Evolutionary conservation across 2,329 filamentous ascomycete species (phyloP).

Genomic region (Pseudophaeomoniella oleicola): DNA sequence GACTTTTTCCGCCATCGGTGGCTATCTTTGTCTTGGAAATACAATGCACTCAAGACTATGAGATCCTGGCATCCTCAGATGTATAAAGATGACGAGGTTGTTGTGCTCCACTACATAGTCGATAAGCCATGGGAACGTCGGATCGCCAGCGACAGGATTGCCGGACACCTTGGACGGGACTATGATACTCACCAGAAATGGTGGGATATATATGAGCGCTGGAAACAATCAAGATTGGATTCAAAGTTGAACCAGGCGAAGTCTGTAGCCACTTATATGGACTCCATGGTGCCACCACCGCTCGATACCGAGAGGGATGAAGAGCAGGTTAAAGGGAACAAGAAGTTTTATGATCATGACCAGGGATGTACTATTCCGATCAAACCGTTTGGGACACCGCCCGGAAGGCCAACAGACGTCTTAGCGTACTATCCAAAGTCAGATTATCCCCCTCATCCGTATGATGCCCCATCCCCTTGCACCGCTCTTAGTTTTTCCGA

Average conservation of each 20-base stretch:
- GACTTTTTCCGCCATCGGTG: slow-evolving; percentile 31
- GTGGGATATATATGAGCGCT: slow-evolving; percentile 32
- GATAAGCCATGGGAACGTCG: slow-evolving; percentile 40
- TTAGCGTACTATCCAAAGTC: too few species aligned
- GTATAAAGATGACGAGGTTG: slow-evolving; percentile 34
- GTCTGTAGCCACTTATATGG: too few species aligned
- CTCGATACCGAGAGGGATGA: slow-evolving; percentile 1
- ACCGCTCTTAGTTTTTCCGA: too few species aligned
- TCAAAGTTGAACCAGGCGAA: too few species aligned
- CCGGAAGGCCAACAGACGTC: background rate
- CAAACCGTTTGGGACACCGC: background rate
- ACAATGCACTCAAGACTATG: slow-evolving; percentile 40
- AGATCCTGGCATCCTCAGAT: slow-evolving; percentile 36
- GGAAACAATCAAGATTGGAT: slow-evolving; percentile 19
- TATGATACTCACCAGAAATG: slow-evolving; percentile 38
- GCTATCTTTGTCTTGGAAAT: slow-evolving; percentile 32
- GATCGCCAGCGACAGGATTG: slow-evolving; percentile 25
- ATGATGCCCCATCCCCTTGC: too few species aligned
- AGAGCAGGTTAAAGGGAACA: background rate
- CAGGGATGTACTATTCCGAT: background rate
- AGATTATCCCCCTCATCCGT: too few species aligned
- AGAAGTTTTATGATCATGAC: background rate
- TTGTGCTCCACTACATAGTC: slow-evolving; percentile 38
- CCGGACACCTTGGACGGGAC: slow-evolving; percentile 35
- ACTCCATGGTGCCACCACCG: background rate